Percentiles rank a stretch among this genome's conserved stretches.
phyloP scores from a whole-genome alignment of 2,329 filamentous ascomycete genomes.

The Fusarium longipes region DNA sequence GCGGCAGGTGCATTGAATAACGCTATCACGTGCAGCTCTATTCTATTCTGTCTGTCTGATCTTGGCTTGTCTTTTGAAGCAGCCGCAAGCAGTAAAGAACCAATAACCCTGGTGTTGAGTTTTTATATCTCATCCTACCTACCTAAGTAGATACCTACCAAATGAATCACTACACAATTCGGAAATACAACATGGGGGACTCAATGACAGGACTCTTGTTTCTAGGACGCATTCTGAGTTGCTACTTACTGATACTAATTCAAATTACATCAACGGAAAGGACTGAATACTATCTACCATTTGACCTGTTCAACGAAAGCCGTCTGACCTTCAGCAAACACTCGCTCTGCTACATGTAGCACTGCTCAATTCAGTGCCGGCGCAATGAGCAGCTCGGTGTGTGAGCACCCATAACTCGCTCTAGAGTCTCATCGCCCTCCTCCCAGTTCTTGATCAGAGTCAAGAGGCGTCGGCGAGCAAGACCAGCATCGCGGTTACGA shows the following conservation, averaged over 20 bases:
- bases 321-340: not conserved
- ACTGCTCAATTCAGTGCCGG: slow-evolving; percentile 13
- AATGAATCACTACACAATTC: not conserved
- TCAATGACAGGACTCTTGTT: not conserved
- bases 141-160: not conserved
- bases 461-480: slow-evolving; percentile 51
- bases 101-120: not conserved
- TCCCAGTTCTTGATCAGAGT: slow-evolving; percentile 55
- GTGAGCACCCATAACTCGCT: slow-evolving; percentile 51
- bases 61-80: not conserved
- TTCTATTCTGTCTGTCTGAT: not conserved
- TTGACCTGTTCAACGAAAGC: not conserved
- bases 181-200: not conserved
- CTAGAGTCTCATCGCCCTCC: slow-evolving; percentile 54
- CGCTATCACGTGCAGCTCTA: slow-evolving; percentile 37
- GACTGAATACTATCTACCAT: not conserved
- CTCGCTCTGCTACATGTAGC: not conserved
- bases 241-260: not conserved
- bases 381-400: slow-evolving; percentile 45
- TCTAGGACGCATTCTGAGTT: not conserved
- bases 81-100: not conserved
- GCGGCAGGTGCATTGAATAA: slow-evolving; percentile 4
- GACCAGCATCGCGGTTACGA: slow-evolving; percentile 55
- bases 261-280: not conserved
- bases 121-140: not conserved